These are phyloP conservation scores for Cladosporium sp. DNA, from an alignment of 2,329 filamentous ascomycete genomes.

Conservation along the genomic window DNA sequence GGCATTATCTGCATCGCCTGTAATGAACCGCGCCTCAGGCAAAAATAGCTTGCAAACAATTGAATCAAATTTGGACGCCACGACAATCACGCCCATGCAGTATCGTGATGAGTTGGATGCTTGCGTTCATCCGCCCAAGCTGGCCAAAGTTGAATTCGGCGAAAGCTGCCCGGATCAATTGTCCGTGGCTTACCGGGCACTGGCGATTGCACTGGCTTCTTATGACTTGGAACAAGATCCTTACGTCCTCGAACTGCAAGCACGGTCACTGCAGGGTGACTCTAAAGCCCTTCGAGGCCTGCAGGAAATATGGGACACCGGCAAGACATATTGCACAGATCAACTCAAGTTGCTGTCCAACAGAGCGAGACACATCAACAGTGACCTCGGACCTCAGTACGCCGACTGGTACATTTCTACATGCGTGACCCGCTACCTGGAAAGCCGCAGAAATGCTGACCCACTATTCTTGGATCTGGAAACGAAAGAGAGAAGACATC, in stretches of 20 bases:
- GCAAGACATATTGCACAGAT: conserved; percentile 43
- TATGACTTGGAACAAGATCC: conserved; percentile 43
- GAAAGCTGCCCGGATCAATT: neutral
- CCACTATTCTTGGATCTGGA: conserved; percentile 34
- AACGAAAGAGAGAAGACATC: conserved; percentile 36
- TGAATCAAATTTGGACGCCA: conserved; percentile 69
- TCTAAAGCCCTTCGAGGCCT: conserved; percentile 27
- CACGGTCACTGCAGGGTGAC: conserved; percentile 27
- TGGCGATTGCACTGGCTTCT: conserved; percentile 22
- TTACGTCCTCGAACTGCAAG: conserved; percentile 38
- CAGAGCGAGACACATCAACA: conserved; percentile 36
- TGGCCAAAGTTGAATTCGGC: conserved; percentile 45
- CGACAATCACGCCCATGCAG: conserved; percentile 66
- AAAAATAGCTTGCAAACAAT: conserved; percentile 58
- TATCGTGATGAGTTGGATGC: conserved; percentile 70
- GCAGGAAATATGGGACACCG: conserved; percentile 31
- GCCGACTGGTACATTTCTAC: conserved; percentile 42
- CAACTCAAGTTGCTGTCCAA: conserved; percentile 39
- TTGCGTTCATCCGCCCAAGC: conserved; percentile 65
- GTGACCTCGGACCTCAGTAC: conserved; percentile 41
- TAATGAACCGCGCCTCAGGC: conserved; percentile 57
- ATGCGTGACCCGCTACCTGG: conserved; percentile 37
- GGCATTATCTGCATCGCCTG: conserved; percentile 78
- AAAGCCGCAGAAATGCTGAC: conserved; percentile 27
- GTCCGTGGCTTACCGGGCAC: conserved; percentile 18